phyloP scores from a whole-genome alignment of 345 rosid species.

The Eucalyptus rudis region DNA sequence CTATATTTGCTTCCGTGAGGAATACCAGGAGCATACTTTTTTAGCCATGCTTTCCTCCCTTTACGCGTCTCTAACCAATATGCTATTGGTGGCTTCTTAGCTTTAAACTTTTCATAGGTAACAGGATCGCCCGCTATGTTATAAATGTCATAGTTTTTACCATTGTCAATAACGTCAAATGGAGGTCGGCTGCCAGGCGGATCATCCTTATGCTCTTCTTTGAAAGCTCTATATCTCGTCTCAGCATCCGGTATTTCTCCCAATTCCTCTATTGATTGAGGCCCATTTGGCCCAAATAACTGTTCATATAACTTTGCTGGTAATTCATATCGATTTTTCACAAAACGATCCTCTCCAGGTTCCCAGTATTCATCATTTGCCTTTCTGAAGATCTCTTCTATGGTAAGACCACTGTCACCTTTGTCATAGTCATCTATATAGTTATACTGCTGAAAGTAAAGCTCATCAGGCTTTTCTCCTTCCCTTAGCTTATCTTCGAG shows the following conservation, averaged over 20 bases:
- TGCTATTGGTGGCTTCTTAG: slow-evolving; percentile 63
- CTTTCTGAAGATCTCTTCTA: slow-evolving; percentile 63
- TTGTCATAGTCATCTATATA: slow-evolving; percentile 80
- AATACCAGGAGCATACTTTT: slow-evolving; percentile 72
- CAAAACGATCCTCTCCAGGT: slow-evolving; percentile 83
- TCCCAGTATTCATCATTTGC: slow-evolving; percentile 97
- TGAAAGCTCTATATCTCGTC: slow-evolving; percentile 66
- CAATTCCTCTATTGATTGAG: slow-evolving; percentile 74
- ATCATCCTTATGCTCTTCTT: slow-evolving; percentile 80
- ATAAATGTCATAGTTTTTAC: slow-evolving; percentile 64
- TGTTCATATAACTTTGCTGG: slow-evolving; percentile 91
- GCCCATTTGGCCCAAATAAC: slow-evolving; percentile 89
- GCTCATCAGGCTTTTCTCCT: slow-evolving; percentile 77
- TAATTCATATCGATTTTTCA: slow-evolving; percentile 65
- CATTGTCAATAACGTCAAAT: slow-evolving; percentile 62
- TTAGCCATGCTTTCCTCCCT: slow-evolving; percentile 90
- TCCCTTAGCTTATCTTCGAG: slow-evolving; percentile 87
- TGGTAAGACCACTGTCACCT: slow-evolving; percentile 72
- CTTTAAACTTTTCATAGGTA: slow-evolving; percentile 60
- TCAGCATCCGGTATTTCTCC: slow-evolving; percentile 70
- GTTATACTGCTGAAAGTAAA: slow-evolving; percentile 93
- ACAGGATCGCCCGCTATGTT: slow-evolving; percentile 38
- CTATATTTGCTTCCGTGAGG: slow-evolving; percentile 96
- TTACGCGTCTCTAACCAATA: slow-evolving; percentile 94
- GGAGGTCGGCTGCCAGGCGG: slow-evolving; percentile 86